Conservation (phyloP, 2,329 filamentous ascomycete genomes). For the Camillea tinctor region DNA sequence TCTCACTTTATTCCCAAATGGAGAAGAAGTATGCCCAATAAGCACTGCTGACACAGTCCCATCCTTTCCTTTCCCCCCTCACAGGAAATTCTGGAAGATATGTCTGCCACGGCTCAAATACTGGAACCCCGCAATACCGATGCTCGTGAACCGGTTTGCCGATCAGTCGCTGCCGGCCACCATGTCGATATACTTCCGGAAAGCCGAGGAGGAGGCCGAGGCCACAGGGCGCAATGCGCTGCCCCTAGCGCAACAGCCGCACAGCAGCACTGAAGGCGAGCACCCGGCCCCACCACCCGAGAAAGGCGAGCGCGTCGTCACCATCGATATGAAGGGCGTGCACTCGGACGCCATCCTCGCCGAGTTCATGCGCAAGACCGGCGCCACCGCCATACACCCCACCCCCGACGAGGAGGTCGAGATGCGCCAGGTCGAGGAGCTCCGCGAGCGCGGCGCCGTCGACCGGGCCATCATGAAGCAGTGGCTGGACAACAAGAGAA, state of each 20-base stretch:
- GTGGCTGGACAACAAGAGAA: constrained; percentile 56
- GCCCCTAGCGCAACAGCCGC: constrained; percentile 39
- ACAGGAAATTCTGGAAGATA: constrained; percentile 83
- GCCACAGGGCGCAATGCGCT: constrained; percentile 22
- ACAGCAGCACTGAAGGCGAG: constrained; percentile 47
- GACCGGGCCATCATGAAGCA: constrained; percentile 56
- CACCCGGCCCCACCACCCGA: constrained; percentile 49
- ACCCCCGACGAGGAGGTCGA: constrained; percentile 59
- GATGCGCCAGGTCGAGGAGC: constrained; percentile 56
- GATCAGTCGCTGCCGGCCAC: constrained; percentile 56
- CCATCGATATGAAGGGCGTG: constrained; percentile 64
- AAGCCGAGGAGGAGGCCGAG: constrained; percentile 26
- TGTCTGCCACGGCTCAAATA: constrained; percentile 87
- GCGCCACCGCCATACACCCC: constrained; percentile 55
- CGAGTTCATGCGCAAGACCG: constrained; percentile 61
- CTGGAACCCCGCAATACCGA: constrained; percentile 83
- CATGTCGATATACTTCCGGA: constrained; percentile 65
- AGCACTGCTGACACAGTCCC: constrained; percentile 1
- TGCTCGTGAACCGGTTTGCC: constrained; percentile 72
- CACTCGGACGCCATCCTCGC: constrained; percentile 61
- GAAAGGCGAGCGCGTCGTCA: constrained; percentile 48
- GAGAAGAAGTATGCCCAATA: not conserved
- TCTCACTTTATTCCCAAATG: not conserved
- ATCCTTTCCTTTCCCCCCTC: constrained; percentile 16
- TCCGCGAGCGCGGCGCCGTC: constrained; percentile 47